Percentiles rank a stretch among this genome's conserved stretches.
These are phyloP conservation scores for Hemerocallis citrina DNA, from an alignment of 106 monocot species.

Conservation along the genomic window DNA sequence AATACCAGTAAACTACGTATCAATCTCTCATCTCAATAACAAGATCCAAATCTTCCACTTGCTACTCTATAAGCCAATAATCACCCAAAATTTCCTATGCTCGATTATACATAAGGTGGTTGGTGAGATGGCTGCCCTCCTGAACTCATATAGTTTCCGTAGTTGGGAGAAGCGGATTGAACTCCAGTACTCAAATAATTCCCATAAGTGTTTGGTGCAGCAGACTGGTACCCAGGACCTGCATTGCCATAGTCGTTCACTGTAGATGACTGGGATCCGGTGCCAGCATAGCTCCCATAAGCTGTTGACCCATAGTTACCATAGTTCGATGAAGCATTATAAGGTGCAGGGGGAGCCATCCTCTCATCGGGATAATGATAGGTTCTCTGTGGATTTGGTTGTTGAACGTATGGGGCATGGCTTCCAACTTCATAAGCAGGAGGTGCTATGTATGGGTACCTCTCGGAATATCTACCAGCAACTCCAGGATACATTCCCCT, in stretches of 20 bases:
- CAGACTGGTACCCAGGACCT: neutral
- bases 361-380: neutral
- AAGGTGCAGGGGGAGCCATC: neutral
- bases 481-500: constrained; percentile 5
- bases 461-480: constrained; percentile 24
- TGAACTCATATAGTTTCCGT: constrained; percentile 13
- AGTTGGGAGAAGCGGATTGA: constrained; percentile 10
- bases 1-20: neutral
- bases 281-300: constrained; percentile 16
- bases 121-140: constrained; percentile 21
- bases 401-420: neutral
- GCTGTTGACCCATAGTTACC: constrained; percentile 1
- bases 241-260: constrained; percentile 8
- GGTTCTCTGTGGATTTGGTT: neutral
- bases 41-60: neutral
- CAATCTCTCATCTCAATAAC: neutral
- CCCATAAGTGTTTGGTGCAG: constrained; percentile 5
- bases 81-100: neutral
- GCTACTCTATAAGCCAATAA: neutral
- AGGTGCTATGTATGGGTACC: constrained; percentile 18
- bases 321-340: neutral
- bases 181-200: constrained; percentile 15
- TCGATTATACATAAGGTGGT: constrained; percentile 27
- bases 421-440: constrained; percentile 8
- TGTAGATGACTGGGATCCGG: constrained; percentile 1